Evolutionary conservation across 2,329 filamentous ascomycete species (phyloP), one percentile per base, ranked within the genome.

Genomic region (Exserohilum turcica): DNA sequence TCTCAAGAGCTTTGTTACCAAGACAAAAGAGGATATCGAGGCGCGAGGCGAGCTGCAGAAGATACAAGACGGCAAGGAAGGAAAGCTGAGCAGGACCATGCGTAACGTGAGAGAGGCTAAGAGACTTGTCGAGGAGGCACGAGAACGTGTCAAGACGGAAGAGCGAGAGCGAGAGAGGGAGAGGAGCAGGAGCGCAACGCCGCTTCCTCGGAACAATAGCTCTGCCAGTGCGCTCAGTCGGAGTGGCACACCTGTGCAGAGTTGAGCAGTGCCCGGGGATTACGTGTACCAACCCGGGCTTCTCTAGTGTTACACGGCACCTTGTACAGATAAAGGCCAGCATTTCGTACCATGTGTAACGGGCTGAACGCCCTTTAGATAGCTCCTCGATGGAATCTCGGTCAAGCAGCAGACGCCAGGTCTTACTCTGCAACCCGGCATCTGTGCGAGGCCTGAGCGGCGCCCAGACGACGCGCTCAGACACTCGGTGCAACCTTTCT

Each of bases 1-100:
- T 2, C 64, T 75, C 6, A 74, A 74, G 50, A 65, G 63, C 43
- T 64, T 76, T 12, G 71, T 74, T 29, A 67, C 74, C 35, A 71
- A 70, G 47, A 71, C 70, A 1, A 72, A 70, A 37, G 67, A 67
- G 24, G 67, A 66, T 16, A 67, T 72, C 10, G 69, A 73, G 27
- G 65, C 63, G 2, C 40, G 67, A 9, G 68, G 65, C 18, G 71
- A 73, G 49, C 19, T 67, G 55, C 67, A 73, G 52, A 73, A 69
- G 55, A 42, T 67, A 27, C 65, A 65, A 31, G 69, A 72, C 13
- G 71, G 71, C 0, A 73, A 70, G 32, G 70, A 73, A 38, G 66
- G 66, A 5, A 66, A 69, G 45, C 55, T 73, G 7, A 64, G 61
- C 45, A 63, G 68, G 35, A 68, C 67, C 1, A 64, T 71, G 62